Conservation (phyloP, 2,329 filamentous ascomycete species). For the Metarhizium humberi region DNA sequence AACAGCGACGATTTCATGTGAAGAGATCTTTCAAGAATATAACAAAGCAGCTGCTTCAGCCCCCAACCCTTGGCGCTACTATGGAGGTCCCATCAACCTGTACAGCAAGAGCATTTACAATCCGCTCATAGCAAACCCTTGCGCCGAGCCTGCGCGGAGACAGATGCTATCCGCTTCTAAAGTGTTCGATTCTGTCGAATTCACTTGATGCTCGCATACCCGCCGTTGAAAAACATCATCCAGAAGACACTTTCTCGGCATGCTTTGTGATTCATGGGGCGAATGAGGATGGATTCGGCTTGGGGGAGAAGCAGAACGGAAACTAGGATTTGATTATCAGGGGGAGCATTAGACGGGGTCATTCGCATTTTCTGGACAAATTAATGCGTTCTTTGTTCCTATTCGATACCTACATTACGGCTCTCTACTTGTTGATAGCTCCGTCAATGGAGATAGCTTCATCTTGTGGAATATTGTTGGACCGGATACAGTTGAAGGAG, state of each 20-base stretch:
- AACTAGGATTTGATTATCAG: background rate
- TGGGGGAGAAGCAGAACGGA: background rate
- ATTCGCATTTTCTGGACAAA: background rate
- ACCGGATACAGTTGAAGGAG: background rate
- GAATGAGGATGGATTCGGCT: background rate
- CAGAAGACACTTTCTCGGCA: background rate
- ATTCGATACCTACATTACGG: background rate
- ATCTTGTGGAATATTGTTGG: background rate
- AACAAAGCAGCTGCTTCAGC: background rate
- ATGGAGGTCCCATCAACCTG: background rate
- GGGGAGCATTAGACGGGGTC: background rate
- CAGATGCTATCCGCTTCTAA: background rate
- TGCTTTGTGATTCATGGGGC: background rate
- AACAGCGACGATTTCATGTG: slow-evolving; percentile 65
- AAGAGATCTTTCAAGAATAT: slow-evolving; percentile 20
- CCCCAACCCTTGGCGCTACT: background rate
- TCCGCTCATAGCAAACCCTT: background rate
- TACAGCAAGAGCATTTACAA: background rate
- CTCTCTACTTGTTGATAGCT: background rate
- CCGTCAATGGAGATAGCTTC: background rate
- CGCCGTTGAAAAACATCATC: too few species aligned
- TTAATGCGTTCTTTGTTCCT: background rate
- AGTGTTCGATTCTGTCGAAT: background rate
- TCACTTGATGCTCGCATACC: background rate
- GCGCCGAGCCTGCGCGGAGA: background rate